A percentile compares a stretch with the other conserved stretches of the same genome.
phyloP scores from a whole-genome alignment of 768 basidiomycete genomes.

The Xerocomus spinulosus region DNA sequence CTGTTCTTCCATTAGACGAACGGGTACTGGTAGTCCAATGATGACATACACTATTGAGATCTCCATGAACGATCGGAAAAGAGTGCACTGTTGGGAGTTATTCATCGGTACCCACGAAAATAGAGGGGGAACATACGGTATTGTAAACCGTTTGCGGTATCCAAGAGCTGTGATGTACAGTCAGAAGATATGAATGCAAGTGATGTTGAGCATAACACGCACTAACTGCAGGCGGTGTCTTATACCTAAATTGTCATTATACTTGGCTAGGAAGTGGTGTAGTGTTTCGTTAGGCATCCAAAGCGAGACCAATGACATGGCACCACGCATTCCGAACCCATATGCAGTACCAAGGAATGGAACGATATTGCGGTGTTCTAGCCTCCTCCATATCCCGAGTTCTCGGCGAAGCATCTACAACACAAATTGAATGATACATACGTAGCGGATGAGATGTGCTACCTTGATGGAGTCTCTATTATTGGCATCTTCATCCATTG shows the following conservation, averaged over 20 bases:
- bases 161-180: conserved; percentile 5
- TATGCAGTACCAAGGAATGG: too few relatives aligned
- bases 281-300: conserved; percentile 27
- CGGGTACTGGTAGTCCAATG: background rate
- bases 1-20: background rate
- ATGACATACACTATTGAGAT: background rate
- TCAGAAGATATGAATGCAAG: conserved; percentile 17
- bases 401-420: background rate
- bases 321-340: conserved; percentile 21
- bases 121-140: too few relatives aligned
- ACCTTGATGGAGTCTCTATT: background rate
- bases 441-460: background rate
- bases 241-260: background rate
- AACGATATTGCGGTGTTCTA: too few relatives aligned
- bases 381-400: too few relatives aligned
- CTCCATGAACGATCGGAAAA: too few relatives aligned
- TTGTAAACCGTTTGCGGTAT: conserved; percentile 6
- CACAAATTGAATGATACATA: background rate
- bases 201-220: conserved; percentile 20
- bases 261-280: conserved; percentile 12
- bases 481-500: background rate
- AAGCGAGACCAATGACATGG: conserved; percentile 23
- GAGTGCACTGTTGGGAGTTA: too few relatives aligned
- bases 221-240: conserved; percentile 5
- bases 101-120: background rate